Percentiles rank a stretch among this genome's conserved stretches.
Evolutionary conservation across 2,329 filamentous ascomycete species (phyloP).

Genomic region (Aspergillus ruber): DNA sequence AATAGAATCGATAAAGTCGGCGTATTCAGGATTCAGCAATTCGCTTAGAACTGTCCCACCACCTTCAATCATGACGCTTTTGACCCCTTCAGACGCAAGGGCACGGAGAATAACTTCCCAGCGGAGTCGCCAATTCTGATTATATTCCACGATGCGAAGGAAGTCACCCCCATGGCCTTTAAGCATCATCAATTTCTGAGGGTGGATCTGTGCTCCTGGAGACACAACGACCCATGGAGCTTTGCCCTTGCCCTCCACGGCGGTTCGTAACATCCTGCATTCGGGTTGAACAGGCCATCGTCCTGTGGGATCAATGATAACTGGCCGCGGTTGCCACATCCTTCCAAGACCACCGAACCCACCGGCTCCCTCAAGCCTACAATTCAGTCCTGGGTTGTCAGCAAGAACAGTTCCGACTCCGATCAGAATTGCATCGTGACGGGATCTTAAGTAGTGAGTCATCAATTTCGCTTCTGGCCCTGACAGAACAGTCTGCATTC

Average conservation of each 20-base stretch:
- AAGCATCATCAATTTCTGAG: slow-evolving; percentile 39
- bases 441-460: slow-evolving; percentile 82
- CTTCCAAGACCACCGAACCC: slow-evolving; percentile 49
- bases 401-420: slow-evolving; percentile 78
- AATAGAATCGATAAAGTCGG: slow-evolving; percentile 64
- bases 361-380: slow-evolving; percentile 59
- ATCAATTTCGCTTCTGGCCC: slow-evolving; percentile 79
- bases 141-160: slow-evolving; percentile 33
- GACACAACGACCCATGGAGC: slow-evolving; percentile 67
- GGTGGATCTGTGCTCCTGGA: slow-evolving; percentile 39
- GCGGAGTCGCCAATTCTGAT: slow-evolving; percentile 43
- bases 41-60: slow-evolving; percentile 77
- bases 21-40: slow-evolving; percentile 58
- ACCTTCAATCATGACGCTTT: slow-evolving; percentile 87
- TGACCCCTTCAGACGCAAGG: slow-evolving; percentile 55
- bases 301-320: slow-evolving; percentile 73
- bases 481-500: slow-evolving; percentile 75
- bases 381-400: slow-evolving; percentile 82
- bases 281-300: slow-evolving; percentile 60
- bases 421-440: slow-evolving; percentile 77
- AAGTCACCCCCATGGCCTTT: slow-evolving; percentile 44
- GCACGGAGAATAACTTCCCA: slow-evolving; percentile 61
- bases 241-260: slow-evolving; percentile 58
- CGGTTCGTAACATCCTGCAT: slow-evolving; percentile 62
- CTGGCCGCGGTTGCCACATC: slow-evolving; percentile 65